These are phyloP conservation scores for Haplographium delicatum DNA, from an alignment of 495 filamentous ascomycete genomes.

Conservation along the genomic window DNA sequence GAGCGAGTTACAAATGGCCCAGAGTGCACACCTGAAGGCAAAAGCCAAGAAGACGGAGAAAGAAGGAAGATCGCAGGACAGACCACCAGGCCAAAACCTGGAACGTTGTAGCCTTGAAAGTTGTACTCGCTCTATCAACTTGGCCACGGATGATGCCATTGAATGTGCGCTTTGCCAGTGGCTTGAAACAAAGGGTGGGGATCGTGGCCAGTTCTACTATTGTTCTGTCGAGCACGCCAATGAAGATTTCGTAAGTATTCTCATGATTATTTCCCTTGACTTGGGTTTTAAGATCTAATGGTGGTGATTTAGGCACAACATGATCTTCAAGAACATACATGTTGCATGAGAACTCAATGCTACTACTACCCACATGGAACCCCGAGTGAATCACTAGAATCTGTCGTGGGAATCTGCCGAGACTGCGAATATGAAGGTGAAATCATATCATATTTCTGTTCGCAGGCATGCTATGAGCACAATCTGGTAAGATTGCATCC, in stretches of 20 bases:
- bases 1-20: constrained; percentile 18
- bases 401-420: constrained; percentile 18
- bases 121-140: constrained; percentile 29
- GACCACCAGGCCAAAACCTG: constrained; percentile 26
- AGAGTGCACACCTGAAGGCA: constrained; percentile 20
- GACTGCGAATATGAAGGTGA: constrained; percentile 17
- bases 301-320: constrained; percentile 15
- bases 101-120: constrained; percentile 33
- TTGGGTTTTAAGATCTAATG: neutral
- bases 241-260: constrained; percentile 38
- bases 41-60: constrained; percentile 28
- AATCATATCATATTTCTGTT: constrained; percentile 17
- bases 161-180: constrained; percentile 37
- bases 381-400: constrained; percentile 4
- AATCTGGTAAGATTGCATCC: constrained; percentile 20
- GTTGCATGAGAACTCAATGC: constrained; percentile 18
- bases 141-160: constrained; percentile 23
- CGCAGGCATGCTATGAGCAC: constrained; percentile 14
- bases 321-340: constrained; percentile 17
- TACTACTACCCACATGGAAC: constrained; percentile 14
- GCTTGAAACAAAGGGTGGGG: constrained; percentile 27
- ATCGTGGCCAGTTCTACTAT: constrained; percentile 30
- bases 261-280: constrained; percentile 6
- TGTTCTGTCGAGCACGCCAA: constrained; percentile 39
- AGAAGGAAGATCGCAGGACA: constrained; percentile 22